phyloP scores from a whole-genome alignment of 2,329 filamentous ascomycete species.

The Dactylellina drechsleri region DNA sequence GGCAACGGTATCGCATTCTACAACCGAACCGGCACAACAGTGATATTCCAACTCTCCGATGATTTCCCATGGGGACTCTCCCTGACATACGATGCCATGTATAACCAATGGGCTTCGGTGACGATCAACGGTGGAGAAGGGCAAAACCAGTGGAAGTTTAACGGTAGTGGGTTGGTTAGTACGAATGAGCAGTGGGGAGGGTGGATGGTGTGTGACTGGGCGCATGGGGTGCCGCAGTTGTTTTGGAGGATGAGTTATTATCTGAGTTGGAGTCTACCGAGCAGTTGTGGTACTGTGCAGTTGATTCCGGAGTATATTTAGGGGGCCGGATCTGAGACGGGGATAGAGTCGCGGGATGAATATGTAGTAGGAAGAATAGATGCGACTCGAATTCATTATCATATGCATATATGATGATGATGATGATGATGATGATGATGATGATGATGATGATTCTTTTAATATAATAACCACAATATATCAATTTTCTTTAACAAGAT shows the following conservation, averaged over 20 bases:
- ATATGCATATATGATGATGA: neutral
- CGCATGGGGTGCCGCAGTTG: slow-evolving; percentile 35
- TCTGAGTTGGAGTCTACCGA: slow-evolving; percentile 21
- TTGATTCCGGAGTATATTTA: slow-evolving; percentile 38
- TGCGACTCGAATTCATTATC: neutral
- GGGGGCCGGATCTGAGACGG: neutral
- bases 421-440: too few relatives aligned
- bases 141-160: slow-evolving; percentile 31
- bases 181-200: slow-evolving; percentile 22
- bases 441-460: too few relatives aligned
- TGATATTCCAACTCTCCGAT: slow-evolving; percentile 36
- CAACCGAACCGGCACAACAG: slow-evolving; percentile 22
- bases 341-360: neutral
- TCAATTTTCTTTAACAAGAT: too few relatives aligned
- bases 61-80: slow-evolving; percentile 42
- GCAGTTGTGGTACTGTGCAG: slow-evolving; percentile 36
- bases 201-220: slow-evolving; percentile 46
- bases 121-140: slow-evolving; percentile 24
- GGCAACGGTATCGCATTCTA: slow-evolving; percentile 41
- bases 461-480: too few relatives aligned
- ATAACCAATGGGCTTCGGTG: slow-evolving; percentile 40
- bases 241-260: slow-evolving; percentile 34
- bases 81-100: slow-evolving; percentile 28
- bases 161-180: slow-evolving; percentile 33
- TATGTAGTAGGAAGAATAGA: neutral